Base-by-base conservation (phyloP, 495 filamentous ascomycete genomes). In the Parathielavia appendiculata region DNA sequence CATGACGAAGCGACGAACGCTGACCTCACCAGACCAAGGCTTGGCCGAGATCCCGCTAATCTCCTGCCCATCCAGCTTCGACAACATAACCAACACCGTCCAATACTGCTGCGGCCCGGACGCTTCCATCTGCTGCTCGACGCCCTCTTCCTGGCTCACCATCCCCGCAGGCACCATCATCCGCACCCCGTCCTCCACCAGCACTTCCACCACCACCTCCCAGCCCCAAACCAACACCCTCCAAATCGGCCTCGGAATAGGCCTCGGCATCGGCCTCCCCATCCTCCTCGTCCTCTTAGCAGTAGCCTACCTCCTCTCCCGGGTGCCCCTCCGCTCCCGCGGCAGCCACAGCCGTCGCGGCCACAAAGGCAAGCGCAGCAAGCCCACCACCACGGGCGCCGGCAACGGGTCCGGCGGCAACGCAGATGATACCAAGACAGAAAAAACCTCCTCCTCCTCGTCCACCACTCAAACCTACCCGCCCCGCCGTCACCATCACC, bases 81-180 rank as follows among this genome's bases (percentile, higher is more conserved):
- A 60, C 54, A 11, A 20, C 56, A 0, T 22, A 20, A 50, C 49
- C 9, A 45, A 35, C 54, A 12, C 19, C 32, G 32, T 62, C 40
- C n/a, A 59, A 22, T 60, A 58, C 63, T 66, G 63, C 54, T 66
- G 63, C 57, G 60, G 60, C 7, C 35, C 53, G 7, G 53, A 56
- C 49, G 35, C 57, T 4, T 0, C 51, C 10, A 5, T 39, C 22
- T 66, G 63, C 57, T 66, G 63, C 53, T 1, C 53, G 20, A 48
- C 7, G n/a, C 3, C 57, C 16, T n/a, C 54, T 13, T 26, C 44
- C 30, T 52, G 49, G 35, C 19, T 36, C 30, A 23, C 36, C 50
- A 35, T 66, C 47, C 45, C 57, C 5, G 3, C 57, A 1, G 60
- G 57, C 48, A 61, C 54, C 60, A 47, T 63, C 51, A 6, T 62